Evolutionary conservation across 2,329 filamentous ascomycete genomes (phyloP), one percentile per base, ranked within the genome.

Genomic region (Mycosphaerella arachidis): DNA sequence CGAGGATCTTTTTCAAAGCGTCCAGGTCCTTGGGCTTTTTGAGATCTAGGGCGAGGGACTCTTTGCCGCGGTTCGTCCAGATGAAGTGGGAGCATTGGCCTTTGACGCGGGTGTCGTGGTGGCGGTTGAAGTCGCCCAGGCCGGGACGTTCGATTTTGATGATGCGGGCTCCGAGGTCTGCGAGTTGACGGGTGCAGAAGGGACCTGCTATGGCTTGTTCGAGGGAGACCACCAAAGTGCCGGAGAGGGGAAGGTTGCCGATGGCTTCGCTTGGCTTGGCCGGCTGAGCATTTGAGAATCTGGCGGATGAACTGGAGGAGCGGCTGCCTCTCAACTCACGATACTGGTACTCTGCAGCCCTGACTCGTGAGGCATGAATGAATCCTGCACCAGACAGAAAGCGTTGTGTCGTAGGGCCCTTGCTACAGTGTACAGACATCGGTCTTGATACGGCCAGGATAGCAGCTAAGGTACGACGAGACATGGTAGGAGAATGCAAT

Each of bases 21-120:
- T 89, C 84, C 29, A 96, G 87, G 16, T 94, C 94, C 2, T 86
- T 83, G 24, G 86, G 82, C 68, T 95, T 86, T 68, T 93, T 90
- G 71, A 97, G 97, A 0, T 92, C 96, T 2, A 97, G 80, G 0
- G 86, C 93, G 1, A 97, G 76, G 0, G 91, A 96, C 73, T 93
- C 95, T 74, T 99, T 99, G 77, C 97, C 97, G 54, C 94, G 89
- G 72, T 97, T 97, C 12, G 67, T 70, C 68, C 68, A 70, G 53
- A 68, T 64, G 57, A 70, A 70, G 45, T 70, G 67, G 1, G 59
- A 65, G 60, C 65, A 68, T 18, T 65, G 59, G 4, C 64, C 67
- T 33, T 66, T 65, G 45, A 69, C 64, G 30, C 68, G 57, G n/a
- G 53, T 55, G 58, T 70, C 68, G 59, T 70, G 67, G 52, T 67